Evolutionary conservation across 2,329 filamentous ascomycete species (phyloP).

Genomic region (Phoma sp.): DNA sequence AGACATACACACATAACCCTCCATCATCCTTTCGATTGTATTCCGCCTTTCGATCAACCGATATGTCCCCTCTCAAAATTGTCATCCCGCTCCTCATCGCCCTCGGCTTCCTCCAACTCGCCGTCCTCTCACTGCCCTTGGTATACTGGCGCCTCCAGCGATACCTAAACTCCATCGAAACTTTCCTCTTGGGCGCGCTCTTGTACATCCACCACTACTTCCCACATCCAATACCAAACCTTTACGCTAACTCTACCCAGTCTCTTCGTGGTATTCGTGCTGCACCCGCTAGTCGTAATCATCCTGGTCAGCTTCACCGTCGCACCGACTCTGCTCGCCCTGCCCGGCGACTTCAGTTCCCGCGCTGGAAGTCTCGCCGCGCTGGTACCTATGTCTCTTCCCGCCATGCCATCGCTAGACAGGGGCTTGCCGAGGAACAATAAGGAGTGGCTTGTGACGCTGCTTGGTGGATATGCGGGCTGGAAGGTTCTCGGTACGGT

Average conservation of each 20-base stretch:
- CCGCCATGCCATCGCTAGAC: neutral
- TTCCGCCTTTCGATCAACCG: neutral
- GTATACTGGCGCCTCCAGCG: slow-evolving; percentile 1
- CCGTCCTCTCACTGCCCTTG: neutral
- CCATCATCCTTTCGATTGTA: neutral
- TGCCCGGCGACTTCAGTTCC: neutral
- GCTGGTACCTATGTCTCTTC: neutral
- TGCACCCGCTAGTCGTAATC: slow-evolving; percentile 5
- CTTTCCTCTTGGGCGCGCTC: neutral
- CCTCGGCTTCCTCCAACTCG: slow-evolving; percentile 3
- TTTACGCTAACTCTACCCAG: neutral
- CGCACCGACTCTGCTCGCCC: slow-evolving; percentile 5
- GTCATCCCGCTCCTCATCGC: slow-evolving; percentile 2
- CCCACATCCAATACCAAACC: too few species aligned
- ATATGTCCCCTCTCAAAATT: neutral
- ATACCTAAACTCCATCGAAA: neutral
- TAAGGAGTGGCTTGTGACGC: neutral
- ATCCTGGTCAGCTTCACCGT: slow-evolving; percentile 10
- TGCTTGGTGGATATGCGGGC: slow-evolving; percentile 1
- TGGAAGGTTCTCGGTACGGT: slow-evolving; percentile 3
- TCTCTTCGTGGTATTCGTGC: neutral
- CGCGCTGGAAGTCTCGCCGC: neutral
- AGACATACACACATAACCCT: neutral
- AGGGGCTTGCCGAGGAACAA: neutral
- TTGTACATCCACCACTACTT: neutral